Evolutionary conservation across 352 stramenopile species (phyloP).

Genomic region (Phytophthora hibernalis): DNA sequence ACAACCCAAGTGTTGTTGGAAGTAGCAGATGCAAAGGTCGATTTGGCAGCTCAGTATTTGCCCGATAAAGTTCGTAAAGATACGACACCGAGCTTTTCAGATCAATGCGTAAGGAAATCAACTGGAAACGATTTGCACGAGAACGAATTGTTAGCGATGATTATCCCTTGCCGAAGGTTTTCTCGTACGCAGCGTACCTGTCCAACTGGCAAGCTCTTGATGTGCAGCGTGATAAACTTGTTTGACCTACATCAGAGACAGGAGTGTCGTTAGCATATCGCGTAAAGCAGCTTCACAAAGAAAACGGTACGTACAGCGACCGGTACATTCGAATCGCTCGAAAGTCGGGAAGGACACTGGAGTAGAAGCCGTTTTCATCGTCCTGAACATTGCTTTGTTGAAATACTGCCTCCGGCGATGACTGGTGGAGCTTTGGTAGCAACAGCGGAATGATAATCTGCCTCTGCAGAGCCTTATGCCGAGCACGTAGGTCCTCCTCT

Average conservation of each 20-base stretch:
- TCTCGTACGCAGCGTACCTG: constrained; percentile 46
- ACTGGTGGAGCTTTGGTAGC: constrained; percentile 17
- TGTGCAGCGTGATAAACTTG: constrained; percentile 69
- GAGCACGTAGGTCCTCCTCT: constrained; percentile 38
- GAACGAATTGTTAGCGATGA: background rate
- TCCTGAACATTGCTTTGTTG: constrained; percentile 2
- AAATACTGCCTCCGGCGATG: background rate
- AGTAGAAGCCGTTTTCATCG: constrained; percentile 54
- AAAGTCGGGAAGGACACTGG: constrained; percentile 52
- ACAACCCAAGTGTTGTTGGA: constrained; percentile 68
- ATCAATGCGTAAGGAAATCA: constrained; percentile 70
- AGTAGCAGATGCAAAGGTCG: constrained; percentile 72
- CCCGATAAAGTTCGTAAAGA: constrained; percentile 83
- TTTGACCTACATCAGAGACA: constrained; percentile 38
- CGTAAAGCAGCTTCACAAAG: background rate
- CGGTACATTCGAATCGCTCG: constrained; percentile 67
- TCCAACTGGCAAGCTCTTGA: constrained; percentile 82
- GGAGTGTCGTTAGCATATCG: background rate
- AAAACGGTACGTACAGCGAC: constrained; percentile 47
- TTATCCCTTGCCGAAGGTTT: background rate
- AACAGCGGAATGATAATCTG: constrained; percentile 57
- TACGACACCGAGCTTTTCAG: constrained; percentile 59
- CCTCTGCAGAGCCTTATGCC: constrained; percentile 56
- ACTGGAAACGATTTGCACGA: constrained; percentile 20
- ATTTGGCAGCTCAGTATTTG: constrained; percentile 62